A percentile compares a stretch with the other conserved stretches of the same genome.
Evolutionary conservation across 2,329 filamentous ascomycete species (phyloP).

Genomic region (Calonectria ilicicola): DNA sequence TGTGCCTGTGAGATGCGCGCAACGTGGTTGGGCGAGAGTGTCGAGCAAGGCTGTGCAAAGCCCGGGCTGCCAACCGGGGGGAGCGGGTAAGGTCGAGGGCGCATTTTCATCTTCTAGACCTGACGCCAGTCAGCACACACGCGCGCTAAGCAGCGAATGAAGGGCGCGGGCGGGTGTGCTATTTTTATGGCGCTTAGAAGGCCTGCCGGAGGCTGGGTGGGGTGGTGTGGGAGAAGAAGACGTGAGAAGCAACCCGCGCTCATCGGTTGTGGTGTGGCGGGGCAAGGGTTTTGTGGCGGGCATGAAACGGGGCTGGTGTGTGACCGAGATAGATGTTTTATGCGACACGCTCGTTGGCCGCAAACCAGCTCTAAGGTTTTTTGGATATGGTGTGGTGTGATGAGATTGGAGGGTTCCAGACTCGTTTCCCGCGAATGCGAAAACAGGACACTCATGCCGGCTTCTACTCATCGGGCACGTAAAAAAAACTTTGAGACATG

Average conservation of each 20-base stretch:
- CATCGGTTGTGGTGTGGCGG: no score
- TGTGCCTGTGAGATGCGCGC: constrained; percentile 12
- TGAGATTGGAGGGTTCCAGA: constrained; percentile 2
- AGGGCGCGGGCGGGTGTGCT: constrained; percentile 8
- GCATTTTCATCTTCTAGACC: not conserved
- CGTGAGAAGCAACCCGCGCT: constrained; percentile 10
- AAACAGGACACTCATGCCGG: not conserved
- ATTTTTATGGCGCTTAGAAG: constrained; percentile 45
- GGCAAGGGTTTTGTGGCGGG: constrained; percentile 14
- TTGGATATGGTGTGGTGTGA: not conserved
- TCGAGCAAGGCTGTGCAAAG: constrained; percentile 34
- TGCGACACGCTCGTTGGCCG: not conserved
- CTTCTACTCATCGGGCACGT: constrained; percentile 19
- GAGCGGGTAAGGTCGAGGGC: constrained; percentile 2
- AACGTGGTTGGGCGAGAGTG: constrained; percentile 5
- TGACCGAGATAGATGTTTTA: not conserved
- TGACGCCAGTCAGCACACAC: constrained; percentile 21
- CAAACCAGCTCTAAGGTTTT: constrained; percentile 3
- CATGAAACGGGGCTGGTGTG: constrained; percentile 7
- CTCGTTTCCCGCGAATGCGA: not conserved
- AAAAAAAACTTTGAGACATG: constrained; percentile 2
- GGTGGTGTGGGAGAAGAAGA: constrained; percentile 16
- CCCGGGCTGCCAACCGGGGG: constrained; percentile 11
- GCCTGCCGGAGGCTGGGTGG: constrained; percentile 21
- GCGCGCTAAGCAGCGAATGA: constrained; percentile 40